These are phyloP conservation scores for Lactarius psammicola DNA, from an alignment of 768 basidiomycete species.

Conservation along the genomic window DNA sequence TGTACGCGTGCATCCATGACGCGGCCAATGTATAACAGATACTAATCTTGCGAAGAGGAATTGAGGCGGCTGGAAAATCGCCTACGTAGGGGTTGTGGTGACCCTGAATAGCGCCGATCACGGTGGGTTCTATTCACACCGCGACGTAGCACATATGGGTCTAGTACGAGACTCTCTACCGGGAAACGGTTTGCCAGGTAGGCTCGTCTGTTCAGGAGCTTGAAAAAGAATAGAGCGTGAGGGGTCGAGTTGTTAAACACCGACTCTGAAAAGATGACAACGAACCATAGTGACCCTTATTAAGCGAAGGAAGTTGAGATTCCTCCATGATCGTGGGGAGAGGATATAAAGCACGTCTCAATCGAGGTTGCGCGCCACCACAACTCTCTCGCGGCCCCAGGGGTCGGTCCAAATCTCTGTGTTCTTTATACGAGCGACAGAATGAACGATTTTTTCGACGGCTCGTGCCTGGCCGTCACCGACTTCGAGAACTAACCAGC, in stretches of 20 bases:
- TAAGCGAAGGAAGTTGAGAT: not conserved
- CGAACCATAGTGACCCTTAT: not conserved
- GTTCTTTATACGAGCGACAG: slow-evolving; percentile 44
- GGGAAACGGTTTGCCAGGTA: not conserved
- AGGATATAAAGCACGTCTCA: not conserved
- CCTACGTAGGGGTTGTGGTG: not conserved
- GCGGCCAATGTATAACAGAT: not conserved
- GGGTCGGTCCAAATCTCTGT: slow-evolving; percentile 78
- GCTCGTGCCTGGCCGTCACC: slow-evolving; percentile 67
- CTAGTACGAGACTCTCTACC: not conserved
- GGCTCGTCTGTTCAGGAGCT: not conserved
- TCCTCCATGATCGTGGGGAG: not conserved
- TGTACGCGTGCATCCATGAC: not conserved
- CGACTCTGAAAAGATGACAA: not conserved
- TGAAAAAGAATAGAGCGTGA: not conserved
- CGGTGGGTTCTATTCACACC: not conserved
- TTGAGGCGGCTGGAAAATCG: too few species aligned
- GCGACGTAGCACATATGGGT: not conserved
- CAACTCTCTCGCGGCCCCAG: slow-evolving; percentile 72
- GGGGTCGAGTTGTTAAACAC: not conserved
- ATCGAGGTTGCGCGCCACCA: slow-evolving; percentile 44
- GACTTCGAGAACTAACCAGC: slow-evolving; percentile 74
- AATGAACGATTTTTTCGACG: slow-evolving; percentile 57
- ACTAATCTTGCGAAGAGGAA: not conserved
- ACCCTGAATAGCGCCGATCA: not conserved